Conservation (phyloP, 768 basidiomycete genomes). For the Leucocoprinus leucothites region DNA sequence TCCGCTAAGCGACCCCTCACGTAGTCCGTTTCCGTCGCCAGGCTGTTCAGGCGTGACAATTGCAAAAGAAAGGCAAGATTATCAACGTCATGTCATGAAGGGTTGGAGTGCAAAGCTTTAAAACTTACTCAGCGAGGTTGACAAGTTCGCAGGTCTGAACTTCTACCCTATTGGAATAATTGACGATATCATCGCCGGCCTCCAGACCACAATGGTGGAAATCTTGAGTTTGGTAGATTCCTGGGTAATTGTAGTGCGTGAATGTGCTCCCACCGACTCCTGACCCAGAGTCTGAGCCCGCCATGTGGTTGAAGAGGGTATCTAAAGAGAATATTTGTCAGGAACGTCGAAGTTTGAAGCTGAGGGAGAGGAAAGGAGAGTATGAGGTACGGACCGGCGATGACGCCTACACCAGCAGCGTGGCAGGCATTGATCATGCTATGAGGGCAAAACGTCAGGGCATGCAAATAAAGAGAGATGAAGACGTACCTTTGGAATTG, state of each 20-base stretch:
- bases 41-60: constrained; percentile 34
- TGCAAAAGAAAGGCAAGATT: background rate
- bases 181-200: constrained; percentile 47
- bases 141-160: constrained; percentile 56
- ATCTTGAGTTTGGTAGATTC: constrained; percentile 44
- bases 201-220: constrained; percentile 66
- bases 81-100: background rate
- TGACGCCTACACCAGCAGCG: constrained; percentile 53
- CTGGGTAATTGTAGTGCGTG: constrained; percentile 52
- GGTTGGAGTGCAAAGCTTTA: background rate
- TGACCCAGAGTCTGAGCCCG: constrained; percentile 43
- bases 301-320: constrained; percentile 69
- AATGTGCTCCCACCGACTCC: constrained; percentile 49
- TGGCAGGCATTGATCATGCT: constrained; percentile 52
- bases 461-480: background rate
- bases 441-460: background rate
- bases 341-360: background rate
- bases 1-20: constrained; percentile 52
- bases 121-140: constrained; percentile 49
- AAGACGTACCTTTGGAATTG: constrained; percentile 41
- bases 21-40: constrained; percentile 60
- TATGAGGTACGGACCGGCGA: constrained; percentile 35
- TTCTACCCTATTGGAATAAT: constrained; percentile 50
- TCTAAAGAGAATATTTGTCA: constrained; percentile 24
- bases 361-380: background rate